Evolutionary conservation across 1,284 basidiomycete species (phyloP), one percentile per base, ranked within the genome.

Genomic region (Ceratobasidium sp.): DNA sequence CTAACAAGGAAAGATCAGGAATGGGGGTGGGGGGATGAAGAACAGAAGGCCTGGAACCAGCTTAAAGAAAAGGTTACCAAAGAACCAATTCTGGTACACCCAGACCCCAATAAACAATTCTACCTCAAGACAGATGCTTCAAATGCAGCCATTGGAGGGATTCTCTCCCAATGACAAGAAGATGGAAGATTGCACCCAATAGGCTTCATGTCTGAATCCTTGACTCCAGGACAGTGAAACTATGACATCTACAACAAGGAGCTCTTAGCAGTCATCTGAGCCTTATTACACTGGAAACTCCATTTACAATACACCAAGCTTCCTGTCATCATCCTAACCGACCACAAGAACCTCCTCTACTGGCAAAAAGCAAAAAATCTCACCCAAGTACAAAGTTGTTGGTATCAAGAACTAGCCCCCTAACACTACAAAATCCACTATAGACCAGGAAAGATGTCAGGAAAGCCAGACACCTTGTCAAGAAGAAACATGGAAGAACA

Each of bases 181-280:
- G 69, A 71, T 19, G 41, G 54, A 0, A 30, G 44, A 3, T 69
- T 73, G 1, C 75, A 74, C 23, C 77, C 78, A 1, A 64, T 77
- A 1, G 76, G 73, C 1, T 77, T 75, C 68, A 62, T 72, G 42
- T 77, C 75, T 3, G 68, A 74, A 7, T 77, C 54, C n/a, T n/a
- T 71, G n/a, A 64, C 27, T 7, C 58, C 73, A 0, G 74, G 78
- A 0, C 75, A 81, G 58, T 53, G 67, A 5, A 80, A 79, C 71
- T 80, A 78, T 72, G 71, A 70, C 16, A 75, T 75, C 44, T 75
- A 76, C 71, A 79, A 86, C 71, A 76, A 79, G 64, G 82, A 85
- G 75, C 64, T 85, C 44, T 71, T 83, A 0, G 79, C 79, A 0
- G 79, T 84, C 16, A 76, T 83, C 1, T 25, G 73, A 21, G 73